Percentiles rank a stretch among this genome's conserved stretches.
These are phyloP conservation scores for Sporothrix pseudoabietina DNA, from an alignment of 2,329 filamentous ascomycete species.

Conservation along the genomic window DNA sequence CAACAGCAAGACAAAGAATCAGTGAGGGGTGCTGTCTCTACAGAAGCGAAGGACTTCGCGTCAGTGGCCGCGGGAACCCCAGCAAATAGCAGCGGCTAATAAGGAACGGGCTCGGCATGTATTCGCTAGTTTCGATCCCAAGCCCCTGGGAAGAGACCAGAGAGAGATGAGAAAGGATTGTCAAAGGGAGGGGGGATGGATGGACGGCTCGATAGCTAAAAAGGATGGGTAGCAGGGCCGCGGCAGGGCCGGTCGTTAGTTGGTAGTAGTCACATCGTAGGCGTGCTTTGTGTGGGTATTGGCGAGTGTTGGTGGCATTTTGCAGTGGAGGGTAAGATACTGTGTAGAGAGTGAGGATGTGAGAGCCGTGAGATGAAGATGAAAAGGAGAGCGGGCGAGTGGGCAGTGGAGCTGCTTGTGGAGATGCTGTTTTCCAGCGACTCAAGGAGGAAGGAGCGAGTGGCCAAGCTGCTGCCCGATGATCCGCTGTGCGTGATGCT, in stretches of 20 bases:
- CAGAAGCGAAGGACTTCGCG: conserved; percentile 21
- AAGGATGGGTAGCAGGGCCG: neutral
- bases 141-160: conserved; percentile 38
- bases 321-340: neutral
- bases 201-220: neutral
- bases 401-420: neutral
- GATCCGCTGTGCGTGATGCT: conserved; percentile 16
- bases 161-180: conserved; percentile 20
- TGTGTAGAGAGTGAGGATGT: neutral
- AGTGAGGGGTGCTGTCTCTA: neutral
- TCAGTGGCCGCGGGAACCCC: conserved; percentile 34
- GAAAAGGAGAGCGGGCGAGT: neutral
- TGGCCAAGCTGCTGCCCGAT: conserved; percentile 18
- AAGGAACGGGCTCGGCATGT: conserved; percentile 41
- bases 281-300: neutral
- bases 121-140: conserved; percentile 42
- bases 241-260: neutral
- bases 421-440: neutral
- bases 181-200: conserved; percentile 1
- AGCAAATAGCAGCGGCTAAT: conserved; percentile 40
- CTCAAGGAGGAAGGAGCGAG: conserved; percentile 1
- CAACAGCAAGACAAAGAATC: neutral
- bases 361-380: conserved; percentile 7
- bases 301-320: neutral
- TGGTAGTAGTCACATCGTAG: neutral